Conservation (phyloP, 2,329 filamentous ascomycete species). For the Rugonectria rugulosa region DNA sequence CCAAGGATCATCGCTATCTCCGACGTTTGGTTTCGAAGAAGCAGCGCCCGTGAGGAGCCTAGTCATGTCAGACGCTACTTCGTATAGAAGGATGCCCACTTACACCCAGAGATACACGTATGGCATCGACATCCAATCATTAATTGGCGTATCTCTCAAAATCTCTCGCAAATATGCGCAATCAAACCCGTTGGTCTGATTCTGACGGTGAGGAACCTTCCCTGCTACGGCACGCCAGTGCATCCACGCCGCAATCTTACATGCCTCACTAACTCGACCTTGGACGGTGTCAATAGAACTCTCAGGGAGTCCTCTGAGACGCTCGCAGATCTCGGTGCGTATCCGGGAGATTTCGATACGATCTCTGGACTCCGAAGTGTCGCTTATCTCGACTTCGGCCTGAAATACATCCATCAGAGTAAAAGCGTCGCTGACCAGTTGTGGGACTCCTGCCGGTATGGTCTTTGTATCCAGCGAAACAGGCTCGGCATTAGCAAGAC, state of each 20-base stretch:
- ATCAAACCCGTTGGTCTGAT: slow-evolving; percentile 3
- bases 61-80: not conserved
- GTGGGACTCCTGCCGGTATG: not conserved
- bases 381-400: slow-evolving; percentile 7
- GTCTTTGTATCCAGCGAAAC: not conserved
- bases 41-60: slow-evolving; percentile 11
- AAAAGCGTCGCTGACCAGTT: slow-evolving; percentile 2
- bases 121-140: slow-evolving; percentile 7
- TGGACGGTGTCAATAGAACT: not conserved
- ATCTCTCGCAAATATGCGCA: slow-evolving; percentile 6
- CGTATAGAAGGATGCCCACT: not conserved
- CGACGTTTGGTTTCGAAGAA: not conserved
- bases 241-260: slow-evolving; percentile 7
- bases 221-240: slow-evolving; percentile 6
- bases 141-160: not conserved
- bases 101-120: slow-evolving; percentile 11
- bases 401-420: slow-evolving; percentile 4
- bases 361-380: not conserved
- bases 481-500: not conserved
- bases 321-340: not conserved
- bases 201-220: not conserved
- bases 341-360: not conserved
- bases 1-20: slow-evolving; percentile 3
- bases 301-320: not conserved
- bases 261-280: slow-evolving; percentile 5